Conservation (phyloP, 345 rosid genomes). For the Bruguiera gymnorhiza region DNA sequence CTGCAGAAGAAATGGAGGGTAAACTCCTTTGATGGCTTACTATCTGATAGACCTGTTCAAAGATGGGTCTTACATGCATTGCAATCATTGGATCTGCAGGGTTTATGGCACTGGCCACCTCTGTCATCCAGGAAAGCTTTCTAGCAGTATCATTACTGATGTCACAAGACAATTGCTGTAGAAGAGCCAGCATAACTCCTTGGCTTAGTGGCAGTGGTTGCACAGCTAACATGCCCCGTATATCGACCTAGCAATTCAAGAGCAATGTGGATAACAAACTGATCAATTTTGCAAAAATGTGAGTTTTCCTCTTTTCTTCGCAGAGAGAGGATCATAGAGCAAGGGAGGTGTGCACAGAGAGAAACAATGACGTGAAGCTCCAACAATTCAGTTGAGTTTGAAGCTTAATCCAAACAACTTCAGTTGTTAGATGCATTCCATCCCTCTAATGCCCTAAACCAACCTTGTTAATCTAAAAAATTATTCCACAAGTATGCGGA, state of each 20-base stretch:
- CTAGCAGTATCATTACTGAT: slow-evolving; percentile 53
- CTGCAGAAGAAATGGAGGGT: slow-evolving; percentile 40
- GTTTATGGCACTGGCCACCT: slow-evolving; percentile 67
- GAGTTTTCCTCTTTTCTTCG: too few species aligned
- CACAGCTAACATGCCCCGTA: slow-evolving; percentile 46
- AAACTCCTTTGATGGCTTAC: slow-evolving; percentile 49
- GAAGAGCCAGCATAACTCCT: slow-evolving; percentile 76
- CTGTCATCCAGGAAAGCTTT: slow-evolving; percentile 81
- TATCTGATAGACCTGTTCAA: slow-evolving; percentile 74
- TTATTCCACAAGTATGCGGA: too few species aligned
- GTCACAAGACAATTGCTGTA: slow-evolving; percentile 85
- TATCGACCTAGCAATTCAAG: slow-evolving; percentile 54
- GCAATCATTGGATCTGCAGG: slow-evolving; percentile 68
- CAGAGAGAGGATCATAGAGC: too few species aligned
- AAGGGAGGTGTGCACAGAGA: too few species aligned
- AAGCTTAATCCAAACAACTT: too few species aligned
- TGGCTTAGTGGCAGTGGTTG: slow-evolving; percentile 75
- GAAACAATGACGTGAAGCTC: too few species aligned
- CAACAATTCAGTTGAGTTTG: too few species aligned
- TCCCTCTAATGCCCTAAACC: too few species aligned
- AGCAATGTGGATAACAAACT: too few species aligned
- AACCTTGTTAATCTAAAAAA: too few species aligned
- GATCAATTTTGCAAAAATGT: too few species aligned
- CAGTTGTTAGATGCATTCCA: too few species aligned
- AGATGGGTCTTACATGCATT: slow-evolving; percentile 55